These are phyloP conservation scores for Arthroderma sp. DNA, from an alignment of 2,329 filamentous ascomycete species.

Conservation along the genomic window DNA sequence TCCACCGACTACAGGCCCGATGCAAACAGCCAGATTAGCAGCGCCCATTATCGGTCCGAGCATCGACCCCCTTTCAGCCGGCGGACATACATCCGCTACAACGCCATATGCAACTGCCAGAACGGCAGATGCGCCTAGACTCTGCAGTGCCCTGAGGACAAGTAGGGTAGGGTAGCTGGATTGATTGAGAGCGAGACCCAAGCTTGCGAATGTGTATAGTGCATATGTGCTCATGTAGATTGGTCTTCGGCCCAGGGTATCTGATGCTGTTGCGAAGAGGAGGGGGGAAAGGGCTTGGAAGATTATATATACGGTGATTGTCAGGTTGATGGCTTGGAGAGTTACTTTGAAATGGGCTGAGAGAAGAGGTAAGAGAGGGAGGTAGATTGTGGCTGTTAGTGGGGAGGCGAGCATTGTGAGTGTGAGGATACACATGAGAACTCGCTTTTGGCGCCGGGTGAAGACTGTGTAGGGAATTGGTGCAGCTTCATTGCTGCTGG, in stretches of 20 bases:
- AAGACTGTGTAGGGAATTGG: too few relatives aligned
- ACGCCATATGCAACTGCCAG: constrained; percentile 9
- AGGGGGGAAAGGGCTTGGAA: constrained; percentile 11
- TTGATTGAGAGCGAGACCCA: constrained; percentile 11
- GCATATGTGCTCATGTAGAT: constrained; percentile 10
- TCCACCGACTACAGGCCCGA: too few relatives aligned
- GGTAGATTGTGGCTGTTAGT: too few relatives aligned
- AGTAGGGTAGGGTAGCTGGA: constrained; percentile 10
- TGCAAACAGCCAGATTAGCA: too few relatives aligned
- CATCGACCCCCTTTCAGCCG: constrained; percentile 12
- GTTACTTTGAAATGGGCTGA: constrained; percentile 16
- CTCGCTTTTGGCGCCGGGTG: too few relatives aligned
- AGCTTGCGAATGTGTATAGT: constrained; percentile 10
- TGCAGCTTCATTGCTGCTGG: too few relatives aligned
- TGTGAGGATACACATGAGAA: too few relatives aligned
- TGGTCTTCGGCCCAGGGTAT: constrained; percentile 11
- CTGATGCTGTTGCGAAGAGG: constrained; percentile 9
- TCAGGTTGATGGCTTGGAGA: constrained; percentile 11
- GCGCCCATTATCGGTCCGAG: constrained; percentile 9
- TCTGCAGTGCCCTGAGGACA: constrained; percentile 11
- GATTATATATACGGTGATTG: constrained; percentile 10
- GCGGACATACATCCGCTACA: constrained; percentile 12
- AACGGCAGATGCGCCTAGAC: constrained; percentile 11
- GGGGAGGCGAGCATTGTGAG: too few relatives aligned
- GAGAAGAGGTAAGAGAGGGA: too few relatives aligned